phyloP scores from a whole-genome alignment of 345 rosid genomes.

The Trapa bicornis region DNA sequence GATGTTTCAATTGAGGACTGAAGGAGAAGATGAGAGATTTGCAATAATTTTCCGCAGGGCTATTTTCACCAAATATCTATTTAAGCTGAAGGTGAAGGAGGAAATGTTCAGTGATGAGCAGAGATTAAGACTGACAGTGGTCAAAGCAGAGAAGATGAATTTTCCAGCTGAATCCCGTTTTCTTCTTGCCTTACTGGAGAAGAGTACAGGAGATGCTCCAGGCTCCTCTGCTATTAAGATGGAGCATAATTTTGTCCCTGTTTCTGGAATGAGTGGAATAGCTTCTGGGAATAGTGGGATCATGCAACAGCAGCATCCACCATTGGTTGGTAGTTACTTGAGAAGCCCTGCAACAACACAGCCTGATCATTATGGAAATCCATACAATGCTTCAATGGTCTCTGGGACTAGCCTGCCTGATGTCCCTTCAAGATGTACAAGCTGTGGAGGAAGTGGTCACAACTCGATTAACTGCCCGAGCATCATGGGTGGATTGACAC shows the following conservation, averaged over 20 bases:
- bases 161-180: slow-evolving; percentile 46
- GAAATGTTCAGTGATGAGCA: slow-evolving; percentile 78
- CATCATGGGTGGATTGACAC: slow-evolving; percentile 39
- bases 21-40: slow-evolving; percentile 57
- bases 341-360: slow-evolving; percentile 16
- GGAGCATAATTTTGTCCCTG: slow-evolving; percentile 19
- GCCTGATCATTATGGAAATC: slow-evolving; percentile 38
- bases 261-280: slow-evolving; percentile 14
- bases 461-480: slow-evolving; percentile 60
- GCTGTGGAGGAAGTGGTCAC: slow-evolving; percentile 63
- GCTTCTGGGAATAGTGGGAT: slow-evolving; percentile 21
- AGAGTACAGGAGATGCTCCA: slow-evolving; percentile 30
- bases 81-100: slow-evolving; percentile 90
- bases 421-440: slow-evolving; percentile 23
- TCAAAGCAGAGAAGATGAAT: slow-evolving; percentile 60
- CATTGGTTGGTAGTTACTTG: slow-evolving; percentile 11
- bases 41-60: slow-evolving; percentile 51
- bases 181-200: slow-evolving; percentile 49
- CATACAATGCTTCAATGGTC: slow-evolving; percentile 21
- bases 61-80: slow-evolving; percentile 45
- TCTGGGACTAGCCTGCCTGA: slow-evolving; percentile 13
- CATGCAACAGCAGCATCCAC: slow-evolving; percentile 24
- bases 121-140: slow-evolving; percentile 71
- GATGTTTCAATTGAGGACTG: slow-evolving; percentile 48
- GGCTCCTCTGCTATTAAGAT: slow-evolving; percentile 15